Conservation (phyloP, 768 basidiomycete species). For the Leccinum subtestaceum region DNA sequence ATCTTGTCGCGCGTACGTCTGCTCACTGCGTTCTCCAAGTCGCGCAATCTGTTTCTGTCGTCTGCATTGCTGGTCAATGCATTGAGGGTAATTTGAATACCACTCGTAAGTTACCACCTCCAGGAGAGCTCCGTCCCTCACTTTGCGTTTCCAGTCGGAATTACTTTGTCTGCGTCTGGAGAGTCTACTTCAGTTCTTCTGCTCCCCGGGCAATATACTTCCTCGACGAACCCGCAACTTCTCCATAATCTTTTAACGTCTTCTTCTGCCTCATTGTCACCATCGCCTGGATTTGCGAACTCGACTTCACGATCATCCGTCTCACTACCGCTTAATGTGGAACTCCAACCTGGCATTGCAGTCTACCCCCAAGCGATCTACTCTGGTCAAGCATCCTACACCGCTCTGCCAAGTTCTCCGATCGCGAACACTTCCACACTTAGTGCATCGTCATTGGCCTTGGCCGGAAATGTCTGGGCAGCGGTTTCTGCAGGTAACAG, state of each 20-base stretch:
- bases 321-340: slow-evolving; percentile 66
- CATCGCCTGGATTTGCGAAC: slow-evolving; percentile 63
- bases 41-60: slow-evolving; percentile 60
- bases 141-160: slow-evolving; percentile 54
- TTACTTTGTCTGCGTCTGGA: slow-evolving; percentile 56
- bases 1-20: not conserved
- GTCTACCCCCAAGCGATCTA: slow-evolving; percentile 63
- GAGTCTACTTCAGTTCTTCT: slow-evolving; percentile 54
- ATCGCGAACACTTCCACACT: slow-evolving; percentile 47
- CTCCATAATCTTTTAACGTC: slow-evolving; percentile 67
- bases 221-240: slow-evolving; percentile 67
- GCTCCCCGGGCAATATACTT: slow-evolving; percentile 75
- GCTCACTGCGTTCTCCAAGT: slow-evolving; percentile 30
- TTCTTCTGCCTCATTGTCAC: slow-evolving; percentile 54
- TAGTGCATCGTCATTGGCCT: slow-evolving; percentile 55
- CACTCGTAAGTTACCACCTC: slow-evolving; percentile 47
- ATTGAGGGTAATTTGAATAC: slow-evolving; percentile 74
- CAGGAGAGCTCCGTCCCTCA: slow-evolving; percentile 11
- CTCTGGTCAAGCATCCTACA: slow-evolving; percentile 62
- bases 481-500: slow-evolving; percentile 55
- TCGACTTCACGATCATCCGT: slow-evolving; percentile 43
- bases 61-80: slow-evolving; percentile 90
- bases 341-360: slow-evolving; percentile 63
- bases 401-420: slow-evolving; percentile 51
- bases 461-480: slow-evolving; percentile 70